Conservation (phyloP, 2,329 filamentous ascomycete genomes). For the Neoascochyta sp. region DNA sequence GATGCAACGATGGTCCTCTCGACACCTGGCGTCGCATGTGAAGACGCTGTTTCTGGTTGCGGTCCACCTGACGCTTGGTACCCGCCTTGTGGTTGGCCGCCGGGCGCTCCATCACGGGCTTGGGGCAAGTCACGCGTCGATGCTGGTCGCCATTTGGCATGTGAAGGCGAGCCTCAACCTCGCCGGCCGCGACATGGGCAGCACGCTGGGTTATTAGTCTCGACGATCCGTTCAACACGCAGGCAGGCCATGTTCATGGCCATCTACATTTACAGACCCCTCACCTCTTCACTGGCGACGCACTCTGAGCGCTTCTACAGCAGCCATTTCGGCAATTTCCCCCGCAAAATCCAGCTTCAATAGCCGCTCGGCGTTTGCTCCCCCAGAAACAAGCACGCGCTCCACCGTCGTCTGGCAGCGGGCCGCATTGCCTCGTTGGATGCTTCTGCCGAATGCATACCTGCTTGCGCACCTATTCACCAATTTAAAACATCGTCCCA, state of each 20-base stretch:
- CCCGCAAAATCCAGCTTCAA: constrained; percentile 15
- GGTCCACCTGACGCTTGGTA: constrained; percentile 4
- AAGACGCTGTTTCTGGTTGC: constrained; percentile 7
- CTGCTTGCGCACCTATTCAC: too few relatives aligned
- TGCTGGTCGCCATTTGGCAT: constrained; percentile 5
- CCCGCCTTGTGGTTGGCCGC: constrained; percentile 5
- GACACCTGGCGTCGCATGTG: constrained; percentile 6
- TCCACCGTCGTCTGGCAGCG: constrained; percentile 8
- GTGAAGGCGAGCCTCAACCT: constrained; percentile 8
- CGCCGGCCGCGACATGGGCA: too few relatives aligned
- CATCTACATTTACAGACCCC: too few relatives aligned
- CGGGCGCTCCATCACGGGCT: constrained; percentile 2
- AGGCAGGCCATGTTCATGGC: too few relatives aligned
- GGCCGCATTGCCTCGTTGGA: constrained; percentile 18
- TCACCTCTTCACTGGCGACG: too few relatives aligned
- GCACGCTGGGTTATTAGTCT: too few relatives aligned
- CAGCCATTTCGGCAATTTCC: constrained; percentile 13
- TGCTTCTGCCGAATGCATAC: constrained; percentile 1
- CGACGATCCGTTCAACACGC: too few relatives aligned
- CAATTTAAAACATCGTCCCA: too few relatives aligned
- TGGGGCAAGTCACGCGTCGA: constrained; percentile 9
- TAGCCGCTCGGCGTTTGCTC: constrained; percentile 27
- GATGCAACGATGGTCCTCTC: background rate
- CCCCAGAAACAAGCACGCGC: constrained; percentile 7
- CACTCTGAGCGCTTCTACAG: background rate